Conservation (phyloP, 2,329 filamentous ascomycete genomes). For the Ophioceras dolichostomum region DNA sequence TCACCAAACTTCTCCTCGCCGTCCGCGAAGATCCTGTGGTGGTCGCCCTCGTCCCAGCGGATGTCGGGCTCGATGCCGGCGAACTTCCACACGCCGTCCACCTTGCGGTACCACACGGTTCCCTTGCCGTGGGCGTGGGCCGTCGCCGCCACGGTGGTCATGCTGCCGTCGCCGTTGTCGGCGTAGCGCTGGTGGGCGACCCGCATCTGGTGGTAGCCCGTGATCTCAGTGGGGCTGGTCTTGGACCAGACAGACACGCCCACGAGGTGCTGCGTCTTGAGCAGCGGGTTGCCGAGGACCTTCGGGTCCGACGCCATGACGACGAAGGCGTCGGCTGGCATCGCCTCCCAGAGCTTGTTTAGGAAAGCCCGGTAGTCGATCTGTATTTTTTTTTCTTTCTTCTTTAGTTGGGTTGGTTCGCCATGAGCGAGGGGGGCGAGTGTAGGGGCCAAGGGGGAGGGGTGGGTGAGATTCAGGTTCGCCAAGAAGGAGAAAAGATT, state of each 20-base stretch:
- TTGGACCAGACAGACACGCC: constrained; percentile 46
- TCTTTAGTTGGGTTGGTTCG: no score
- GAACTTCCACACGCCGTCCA: constrained; percentile 50
- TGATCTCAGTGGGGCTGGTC: constrained; percentile 42
- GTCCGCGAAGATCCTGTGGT: constrained; percentile 17
- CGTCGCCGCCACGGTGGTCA: constrained; percentile 35
- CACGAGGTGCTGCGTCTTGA: constrained; percentile 55
- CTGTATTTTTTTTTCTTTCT: no score
- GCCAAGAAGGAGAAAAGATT: no score
- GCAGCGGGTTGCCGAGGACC: constrained; percentile 47
- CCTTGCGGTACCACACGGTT: constrained; percentile 43
- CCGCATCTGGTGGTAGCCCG: constrained; percentile 49
- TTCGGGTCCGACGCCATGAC: constrained; percentile 41
- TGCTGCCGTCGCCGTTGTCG: constrained; percentile 25
- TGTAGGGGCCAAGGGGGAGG: no score
- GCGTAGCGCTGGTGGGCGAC: constrained; percentile 51
- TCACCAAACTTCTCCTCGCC: constrained; percentile 9
- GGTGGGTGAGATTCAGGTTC: no score
- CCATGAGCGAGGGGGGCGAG: no score
- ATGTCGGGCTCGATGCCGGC: constrained; percentile 43
- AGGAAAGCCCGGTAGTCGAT: constrained; percentile 61
- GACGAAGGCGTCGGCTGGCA: constrained; percentile 50
- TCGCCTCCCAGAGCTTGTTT: constrained; percentile 46
- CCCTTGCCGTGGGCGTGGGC: constrained; percentile 48
- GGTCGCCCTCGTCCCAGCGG: constrained; percentile 44